Percentiles rank a stretch among this genome's conserved stretches.
These are phyloP conservation scores for Hypoxylon sp. DNA, from an alignment of 2,329 filamentous ascomycete species.

Conservation along the genomic window DNA sequence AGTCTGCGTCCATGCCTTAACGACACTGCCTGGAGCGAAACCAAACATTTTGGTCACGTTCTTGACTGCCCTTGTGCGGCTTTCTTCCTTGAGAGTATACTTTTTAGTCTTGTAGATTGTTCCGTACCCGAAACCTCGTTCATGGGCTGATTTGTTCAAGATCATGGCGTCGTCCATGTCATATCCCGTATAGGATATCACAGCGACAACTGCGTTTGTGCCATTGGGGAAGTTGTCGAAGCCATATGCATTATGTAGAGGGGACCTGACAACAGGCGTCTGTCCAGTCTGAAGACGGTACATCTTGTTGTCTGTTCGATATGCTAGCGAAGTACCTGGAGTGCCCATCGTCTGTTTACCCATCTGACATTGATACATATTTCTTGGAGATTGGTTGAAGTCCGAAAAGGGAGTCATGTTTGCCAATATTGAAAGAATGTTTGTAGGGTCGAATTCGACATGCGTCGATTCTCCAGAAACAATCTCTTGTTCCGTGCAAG, in stretches of 20 bases:
- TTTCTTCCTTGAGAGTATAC: constrained; percentile 86
- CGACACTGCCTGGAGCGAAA: constrained; percentile 82
- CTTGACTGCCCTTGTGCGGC: constrained; percentile 74
- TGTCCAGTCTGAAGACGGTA: constrained; percentile 96
- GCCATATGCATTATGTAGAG: constrained; percentile 94
- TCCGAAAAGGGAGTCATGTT: constrained; percentile 99
- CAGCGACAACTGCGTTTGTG: constrained; percentile 93
- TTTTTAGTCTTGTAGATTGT: constrained; percentile 99
- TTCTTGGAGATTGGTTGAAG: constrained; percentile 97
- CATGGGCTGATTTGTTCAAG: constrained; percentile 95
- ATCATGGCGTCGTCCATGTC: constrained; percentile 99
- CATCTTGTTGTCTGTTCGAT: constrained; percentile 97
- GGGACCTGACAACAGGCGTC: constrained; percentile 91
- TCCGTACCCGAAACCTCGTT: constrained; percentile 94
- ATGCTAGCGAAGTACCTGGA: constrained; percentile 84
- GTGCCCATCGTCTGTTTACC: constrained; percentile 99
- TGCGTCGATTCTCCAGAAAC: constrained; percentile 91
- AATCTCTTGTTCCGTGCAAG: constrained; percentile 89
- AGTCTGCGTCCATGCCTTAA: constrained; percentile 78
- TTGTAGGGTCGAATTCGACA: constrained; percentile 93
- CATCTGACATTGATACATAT: constrained; percentile 99
- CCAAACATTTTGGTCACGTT: constrained; percentile 88
- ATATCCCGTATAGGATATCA: constrained; percentile 98
- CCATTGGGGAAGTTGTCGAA: constrained; percentile 99
- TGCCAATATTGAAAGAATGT: constrained; percentile 96